Base-by-base conservation (phyloP, 176 grass and related monocot genomes). In the Eleusine coracana region DNA sequence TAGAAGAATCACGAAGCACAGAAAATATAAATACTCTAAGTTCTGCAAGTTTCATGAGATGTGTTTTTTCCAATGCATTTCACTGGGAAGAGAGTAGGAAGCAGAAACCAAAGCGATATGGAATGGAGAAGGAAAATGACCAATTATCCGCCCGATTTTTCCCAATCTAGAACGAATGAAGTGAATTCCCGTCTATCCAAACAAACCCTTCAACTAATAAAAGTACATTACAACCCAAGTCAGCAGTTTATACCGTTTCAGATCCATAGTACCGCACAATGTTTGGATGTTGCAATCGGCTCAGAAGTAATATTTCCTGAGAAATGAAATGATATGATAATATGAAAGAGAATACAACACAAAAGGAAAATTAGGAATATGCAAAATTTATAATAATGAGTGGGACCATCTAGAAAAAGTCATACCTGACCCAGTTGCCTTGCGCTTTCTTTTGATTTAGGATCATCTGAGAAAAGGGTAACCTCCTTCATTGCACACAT, bases 401-500 rank as follows among this genome's bases (percentile, higher is more conserved):
- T 68, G 66, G 31, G 39, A 74, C 59, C 60, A 60, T 77, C 49
- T 28, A 73, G 12, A 89, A 80, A 80, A 75, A 17, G 72, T 49
- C 51, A 81, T 88, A 99, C 96, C 86, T 99, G 96, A 21, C 87
- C 84, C 71, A 99, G 78, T 65, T 99, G 96, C 62, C 74, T 99
- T 87, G 91, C 87, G 83, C 96, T 96, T 92, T 99, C 96, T 77
- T 90, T 96, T 84, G 96, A 99, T 81, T 99, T 99, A 31, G 93
- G 84, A 80, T 99, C 96, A 90, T 99, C 96, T 85, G 90, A 87
- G 87, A 99, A 99, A 86, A 98, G 93, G 37, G 93, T 98, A 81
- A 98, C 96, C 85, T 98, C 96, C 84, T 98, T 98, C 96, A 98
- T 98, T 80, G 93, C 96, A 75, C 96, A 96, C 96, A 98, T 98